Base-by-base conservation (phyloP, 345 rosid species). In the Salix caprea region DNA sequence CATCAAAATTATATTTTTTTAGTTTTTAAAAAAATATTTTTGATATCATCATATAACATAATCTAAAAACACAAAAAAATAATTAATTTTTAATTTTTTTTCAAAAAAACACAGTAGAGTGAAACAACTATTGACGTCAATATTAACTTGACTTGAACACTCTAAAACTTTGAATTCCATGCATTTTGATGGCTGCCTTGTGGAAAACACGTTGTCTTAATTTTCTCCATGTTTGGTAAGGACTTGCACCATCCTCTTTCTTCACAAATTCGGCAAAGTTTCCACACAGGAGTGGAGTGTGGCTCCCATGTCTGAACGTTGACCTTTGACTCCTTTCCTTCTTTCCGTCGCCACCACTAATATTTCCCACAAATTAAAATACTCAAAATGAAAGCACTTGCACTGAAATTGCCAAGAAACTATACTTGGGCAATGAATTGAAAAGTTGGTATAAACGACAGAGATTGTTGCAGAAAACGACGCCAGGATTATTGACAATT, bases 251-350 rank as follows among this genome's bases (percentile, higher is more conserved):
- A 4, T 24, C 28, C 66, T 8, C 15, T 12, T 62, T 42, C 37
- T 26, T 19, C 1, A 18, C 9, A 30, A 50, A 34, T 72, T 72
- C 37, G 34, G 8, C 11, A 21, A 18, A 60, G 30, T 40, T 72
- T 58, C 75, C 67, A 36, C 16, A 6, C 36, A 4, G 28, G 6
- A 7, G 52, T 36, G 65, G 67, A 12, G 7, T 1, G 75, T 72
- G 75, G 74, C 36, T 52, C 74, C 65, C 75, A 58, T 44, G 36
- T 50, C 75, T 58, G 66, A 36, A 23, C 15, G 65, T 30, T 30
- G 24, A n/a, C 28, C 23, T 21, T 32, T 21, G n/a, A 23, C 44
- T 71, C 30, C 19, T 32, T 19, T n/a, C 15, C 44, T 54, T 32
- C 16, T 34, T 34, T 12, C 34, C 23, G 1, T 34, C 68, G 1